These are phyloP conservation scores for Teunomyces gatunensis DNA, from an alignment of 805 yeast genomes.

Conservation along the genomic window DNA sequence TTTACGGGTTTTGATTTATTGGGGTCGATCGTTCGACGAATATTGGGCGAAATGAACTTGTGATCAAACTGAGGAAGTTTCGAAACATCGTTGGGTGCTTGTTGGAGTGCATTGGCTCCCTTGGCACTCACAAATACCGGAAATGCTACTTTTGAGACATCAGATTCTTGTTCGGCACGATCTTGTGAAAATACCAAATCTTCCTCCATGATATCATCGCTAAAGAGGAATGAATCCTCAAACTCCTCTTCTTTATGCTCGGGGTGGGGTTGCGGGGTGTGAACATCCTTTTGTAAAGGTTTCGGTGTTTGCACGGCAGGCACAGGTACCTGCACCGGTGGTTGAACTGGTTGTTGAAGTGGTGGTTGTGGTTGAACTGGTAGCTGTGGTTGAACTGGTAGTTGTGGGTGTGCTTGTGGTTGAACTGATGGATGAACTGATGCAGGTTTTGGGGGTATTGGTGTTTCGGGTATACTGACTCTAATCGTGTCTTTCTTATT, in stretches of 20 bases:
- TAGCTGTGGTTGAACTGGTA: background rate
- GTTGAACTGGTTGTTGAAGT: background rate
- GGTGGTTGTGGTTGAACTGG: background rate
- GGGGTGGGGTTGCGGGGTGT: background rate
- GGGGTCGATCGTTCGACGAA: conserved; percentile 60
- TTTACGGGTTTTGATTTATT: conserved; percentile 63
- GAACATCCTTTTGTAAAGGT: background rate
- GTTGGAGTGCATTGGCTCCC: conserved; percentile 56
- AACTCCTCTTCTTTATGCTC: conserved; percentile 25
- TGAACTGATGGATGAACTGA: conserved; percentile 1
- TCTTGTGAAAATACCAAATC: conserved; percentile 7
- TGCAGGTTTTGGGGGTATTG: background rate
- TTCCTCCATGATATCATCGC: conserved; percentile 36
- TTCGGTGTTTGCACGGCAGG: background rate
- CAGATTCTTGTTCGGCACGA: background rate
- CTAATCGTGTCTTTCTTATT: conserved; percentile 11
- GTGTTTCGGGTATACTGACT: conserved; percentile 9
- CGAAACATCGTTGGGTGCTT: conserved; percentile 35
- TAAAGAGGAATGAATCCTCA: conserved; percentile 39
- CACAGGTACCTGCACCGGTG: background rate
- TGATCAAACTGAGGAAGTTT: conserved; percentile 56
- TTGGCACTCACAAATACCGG: conserved; percentile 59
- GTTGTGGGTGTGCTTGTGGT: background rate
- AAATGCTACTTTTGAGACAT: background rate
- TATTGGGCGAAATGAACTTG: conserved; percentile 49